A percentile compares a stretch with the other conserved stretches of the same genome.
Evolutionary conservation across 805 yeast genomes (phyloP).

Genomic region (Candida pini): DNA sequence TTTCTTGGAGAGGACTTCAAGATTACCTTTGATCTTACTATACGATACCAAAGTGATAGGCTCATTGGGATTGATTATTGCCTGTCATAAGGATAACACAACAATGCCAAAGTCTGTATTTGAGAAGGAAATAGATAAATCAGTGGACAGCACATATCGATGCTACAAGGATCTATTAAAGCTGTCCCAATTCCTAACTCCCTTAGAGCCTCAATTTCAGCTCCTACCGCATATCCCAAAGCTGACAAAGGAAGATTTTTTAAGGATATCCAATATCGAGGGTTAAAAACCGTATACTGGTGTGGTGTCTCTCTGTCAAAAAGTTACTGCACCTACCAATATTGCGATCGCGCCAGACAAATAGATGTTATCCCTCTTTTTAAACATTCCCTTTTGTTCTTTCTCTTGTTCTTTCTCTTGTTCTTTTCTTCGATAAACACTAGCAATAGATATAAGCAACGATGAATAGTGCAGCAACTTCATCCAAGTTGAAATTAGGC

Average conservation of each 20-base stretch:
- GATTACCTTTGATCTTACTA: conserved; percentile 26
- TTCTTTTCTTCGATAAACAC: too few relatives aligned
- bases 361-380: too few relatives aligned
- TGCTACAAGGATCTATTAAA: conserved; percentile 20
- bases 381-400: not conserved
- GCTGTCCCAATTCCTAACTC: conserved; percentile 13
- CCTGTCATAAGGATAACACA: conserved; percentile 15
- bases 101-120: conserved; percentile 14
- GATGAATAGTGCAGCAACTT: too few relatives aligned
- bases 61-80: conserved; percentile 20
- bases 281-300: not conserved
- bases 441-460: too few relatives aligned
- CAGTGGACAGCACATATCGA: conserved; percentile 15
- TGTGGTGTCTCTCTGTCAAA: too few relatives aligned
- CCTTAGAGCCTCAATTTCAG: conserved; percentile 20
- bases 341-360: too few relatives aligned
- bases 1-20: conserved; percentile 22
- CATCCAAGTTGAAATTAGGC: too few relatives aligned
- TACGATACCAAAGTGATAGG: conserved; percentile 19
- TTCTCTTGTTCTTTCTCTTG: conserved; percentile 1
- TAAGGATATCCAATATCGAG: conserved; percentile 4
- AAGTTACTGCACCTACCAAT: too few relatives aligned
- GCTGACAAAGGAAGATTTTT: conserved; percentile 12
- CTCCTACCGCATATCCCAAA: conserved; percentile 20
- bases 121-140: conserved; percentile 9